A percentile compares a stretch with the other conserved stretches of the same genome.
phyloP scores from a whole-genome alignment of 2,329 filamentous ascomycete genomes.

The Atkinsonella hypoxylon region DNA sequence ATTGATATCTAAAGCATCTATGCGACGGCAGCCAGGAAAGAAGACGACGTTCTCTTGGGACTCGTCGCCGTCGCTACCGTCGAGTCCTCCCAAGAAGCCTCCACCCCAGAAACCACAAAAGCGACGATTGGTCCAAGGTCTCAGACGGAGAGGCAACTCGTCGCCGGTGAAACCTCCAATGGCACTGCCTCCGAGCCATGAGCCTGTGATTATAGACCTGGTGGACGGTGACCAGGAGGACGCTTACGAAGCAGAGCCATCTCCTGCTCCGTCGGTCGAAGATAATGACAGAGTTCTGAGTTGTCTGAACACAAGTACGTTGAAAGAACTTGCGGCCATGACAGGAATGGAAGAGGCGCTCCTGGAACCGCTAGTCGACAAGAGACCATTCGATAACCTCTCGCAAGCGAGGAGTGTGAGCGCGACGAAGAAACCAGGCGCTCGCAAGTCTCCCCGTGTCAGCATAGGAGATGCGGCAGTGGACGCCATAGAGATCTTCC shows the following conservation, averaged over 20 bases:
- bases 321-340: slow-evolving; percentile 69
- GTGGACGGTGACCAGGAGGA: slow-evolving; percentile 31
- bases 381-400: slow-evolving; percentile 62
- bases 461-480: slow-evolving; percentile 42
- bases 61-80: slow-evolving; percentile 11
- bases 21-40: slow-evolving; percentile 11
- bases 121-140: slow-evolving; percentile 26
- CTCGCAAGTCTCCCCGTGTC: slow-evolving; percentile 32
- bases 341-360: slow-evolving; percentile 60
- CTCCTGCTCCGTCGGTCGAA: slow-evolving; percentile 17
- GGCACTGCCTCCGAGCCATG: slow-evolving; percentile 20
- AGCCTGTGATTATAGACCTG: slow-evolving; percentile 23
- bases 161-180: slow-evolving; percentile 12
- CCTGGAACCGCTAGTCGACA: slow-evolving; percentile 56
- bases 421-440: slow-evolving; percentile 33
- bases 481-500: slow-evolving; percentile 53
- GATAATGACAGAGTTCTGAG: slow-evolving; percentile 46
- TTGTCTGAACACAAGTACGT: slow-evolving; percentile 71
- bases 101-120: slow-evolving; percentile 9
- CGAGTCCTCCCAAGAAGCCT: slow-evolving; percentile 19
- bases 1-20: slow-evolving; percentile 19
- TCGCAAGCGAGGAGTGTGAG: slow-evolving; percentile 55
- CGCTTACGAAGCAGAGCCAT: slow-evolving; percentile 24
- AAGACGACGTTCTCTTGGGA: slow-evolving; percentile 9
- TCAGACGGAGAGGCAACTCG: slow-evolving; percentile 16